Percentiles rank a stretch among this genome's conserved stretches.
Evolutionary conservation across 306 rosid species (phyloP).

Genomic region (Castanea mollissima): DNA sequence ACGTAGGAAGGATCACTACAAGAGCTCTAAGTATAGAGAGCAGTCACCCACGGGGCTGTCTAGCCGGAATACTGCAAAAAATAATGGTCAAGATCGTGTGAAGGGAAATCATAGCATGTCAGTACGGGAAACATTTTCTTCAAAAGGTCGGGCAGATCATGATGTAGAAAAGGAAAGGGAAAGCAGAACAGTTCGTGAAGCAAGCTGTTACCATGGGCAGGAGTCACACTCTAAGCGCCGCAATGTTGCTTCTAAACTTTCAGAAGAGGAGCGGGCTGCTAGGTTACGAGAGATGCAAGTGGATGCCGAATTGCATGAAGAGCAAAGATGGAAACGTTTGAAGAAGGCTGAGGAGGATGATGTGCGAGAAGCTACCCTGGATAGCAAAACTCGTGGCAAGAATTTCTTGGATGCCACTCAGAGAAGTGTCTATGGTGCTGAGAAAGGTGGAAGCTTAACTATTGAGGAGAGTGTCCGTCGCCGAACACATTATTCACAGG

Average conservation of each 20-base stretch:
- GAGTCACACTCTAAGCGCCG: conserved; percentile 54
- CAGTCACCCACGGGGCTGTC: conserved; percentile 33
- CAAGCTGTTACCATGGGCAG: conserved; percentile 22
- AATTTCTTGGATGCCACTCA: conserved; percentile 85
- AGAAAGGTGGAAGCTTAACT: conserved; percentile 78
- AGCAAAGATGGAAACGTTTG: conserved; percentile 88
- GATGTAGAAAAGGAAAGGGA: conserved; percentile 32
- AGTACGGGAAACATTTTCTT: conserved; percentile 37
- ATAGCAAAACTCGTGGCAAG: conserved; percentile 37
- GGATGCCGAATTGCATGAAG: conserved; percentile 94
- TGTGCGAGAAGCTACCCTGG: conserved; percentile 53
- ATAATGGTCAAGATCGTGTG: conserved; percentile 21
- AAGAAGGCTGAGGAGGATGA: conserved; percentile 84
- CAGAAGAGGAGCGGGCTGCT: conserved; percentile 87
- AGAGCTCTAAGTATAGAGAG: conserved; percentile 37
- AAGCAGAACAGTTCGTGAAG: conserved; percentile 34
- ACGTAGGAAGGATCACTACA: conserved; percentile 24
- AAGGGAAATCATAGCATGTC: conserved; percentile 46
- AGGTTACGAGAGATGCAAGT: conserved; percentile 83
- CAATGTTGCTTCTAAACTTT: conserved; percentile 59
- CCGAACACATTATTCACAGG: conserved; percentile 82
- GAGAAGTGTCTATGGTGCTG: conserved; percentile 79
- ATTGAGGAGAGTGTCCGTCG: conserved; percentile 97
- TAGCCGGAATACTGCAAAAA: conserved; percentile 34
- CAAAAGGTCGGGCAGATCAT: conserved; percentile 31